Percentiles rank a stretch among this genome's conserved stretches.
phyloP scores from a whole-genome alignment of 2,329 filamentous ascomycete genomes.

The Ophiobolus disseminans region DNA sequence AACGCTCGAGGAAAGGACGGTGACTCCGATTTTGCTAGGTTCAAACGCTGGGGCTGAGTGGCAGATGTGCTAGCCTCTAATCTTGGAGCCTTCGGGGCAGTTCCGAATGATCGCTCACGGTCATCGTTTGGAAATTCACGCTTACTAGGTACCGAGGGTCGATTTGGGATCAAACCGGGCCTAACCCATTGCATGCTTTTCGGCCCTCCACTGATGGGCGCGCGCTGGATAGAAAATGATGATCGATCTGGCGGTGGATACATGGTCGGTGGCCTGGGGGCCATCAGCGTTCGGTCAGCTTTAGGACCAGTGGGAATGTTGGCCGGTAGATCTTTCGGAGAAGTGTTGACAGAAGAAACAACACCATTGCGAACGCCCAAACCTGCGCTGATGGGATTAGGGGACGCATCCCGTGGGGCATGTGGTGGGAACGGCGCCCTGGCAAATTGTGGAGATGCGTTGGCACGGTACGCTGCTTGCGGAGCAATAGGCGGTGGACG shows the following conservation, averaged over 20 bases:
- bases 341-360: conserved; percentile 38
- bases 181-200: conserved; percentile 54
- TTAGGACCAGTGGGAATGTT: conserved; percentile 53
- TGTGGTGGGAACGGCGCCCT: conserved; percentile 36
- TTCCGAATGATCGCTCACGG: conserved; percentile 46
- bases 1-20: conserved; percentile 24
- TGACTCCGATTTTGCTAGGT: conserved; percentile 34
- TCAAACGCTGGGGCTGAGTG: conserved; percentile 25
- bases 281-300: conserved; percentile 43
- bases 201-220: conserved; percentile 41
- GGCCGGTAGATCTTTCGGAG: conserved; percentile 43
- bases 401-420: conserved; percentile 35
- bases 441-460: conserved; percentile 43
- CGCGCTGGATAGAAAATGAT: conserved; percentile 36
- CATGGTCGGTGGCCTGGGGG: conserved; percentile 37
- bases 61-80: conserved; percentile 32
- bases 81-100: conserved; percentile 42
- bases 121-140: conserved; percentile 55
- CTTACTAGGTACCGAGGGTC: conserved; percentile 52
- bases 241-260: conserved; percentile 40
- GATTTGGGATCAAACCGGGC: conserved; percentile 46
- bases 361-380: conserved; percentile 33
- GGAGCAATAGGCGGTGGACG: conserved; percentile 43
- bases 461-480: conserved; percentile 40
- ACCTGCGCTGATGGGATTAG: conserved; percentile 31